A percentile compares a stretch with the other conserved stretches of the same genome.
phyloP scores from a whole-genome alignment of 75 land plant species.

The Chamaecyparis obtusa region DNA sequence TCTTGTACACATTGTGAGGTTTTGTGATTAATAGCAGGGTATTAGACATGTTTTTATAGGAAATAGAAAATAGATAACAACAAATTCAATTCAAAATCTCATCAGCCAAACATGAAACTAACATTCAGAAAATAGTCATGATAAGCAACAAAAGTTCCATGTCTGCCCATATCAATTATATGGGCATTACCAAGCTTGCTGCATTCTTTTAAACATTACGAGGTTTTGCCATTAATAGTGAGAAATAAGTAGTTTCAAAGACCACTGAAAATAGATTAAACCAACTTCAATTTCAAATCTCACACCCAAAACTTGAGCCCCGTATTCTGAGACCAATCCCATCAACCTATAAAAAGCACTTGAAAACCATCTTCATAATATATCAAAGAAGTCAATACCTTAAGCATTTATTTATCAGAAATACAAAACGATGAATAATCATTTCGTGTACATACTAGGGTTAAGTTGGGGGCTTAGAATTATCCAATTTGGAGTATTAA shows the following conservation, averaged over 20 bases:
- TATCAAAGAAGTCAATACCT: not conserved
- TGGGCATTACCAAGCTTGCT: no score
- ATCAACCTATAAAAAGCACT: not conserved
- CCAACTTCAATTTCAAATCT: no score
- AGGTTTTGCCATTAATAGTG: no score
- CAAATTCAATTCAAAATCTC: no score
- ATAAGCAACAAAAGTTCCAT: no score
- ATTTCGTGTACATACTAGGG: not conserved
- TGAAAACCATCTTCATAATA: not conserved
- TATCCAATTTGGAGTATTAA: not conserved
- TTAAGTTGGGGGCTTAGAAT: not conserved
- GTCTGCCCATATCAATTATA: no score
- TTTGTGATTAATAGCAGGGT: not conserved
- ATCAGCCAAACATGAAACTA: no score
- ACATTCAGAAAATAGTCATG: no score
- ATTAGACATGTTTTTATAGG: not conserved
- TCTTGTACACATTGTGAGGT: not conserved
- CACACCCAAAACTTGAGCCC: not conserved
- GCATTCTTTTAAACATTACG: no score
- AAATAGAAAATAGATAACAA: no score
- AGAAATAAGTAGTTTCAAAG: no score
- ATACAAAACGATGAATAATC: not conserved
- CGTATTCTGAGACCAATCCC: not conserved
- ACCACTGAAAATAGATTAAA: no score
- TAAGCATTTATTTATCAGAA: not conserved